Base-by-base conservation (phyloP, 1,284 basidiomycete genomes). In the Erythrobasidium hasegawianum region DNA sequence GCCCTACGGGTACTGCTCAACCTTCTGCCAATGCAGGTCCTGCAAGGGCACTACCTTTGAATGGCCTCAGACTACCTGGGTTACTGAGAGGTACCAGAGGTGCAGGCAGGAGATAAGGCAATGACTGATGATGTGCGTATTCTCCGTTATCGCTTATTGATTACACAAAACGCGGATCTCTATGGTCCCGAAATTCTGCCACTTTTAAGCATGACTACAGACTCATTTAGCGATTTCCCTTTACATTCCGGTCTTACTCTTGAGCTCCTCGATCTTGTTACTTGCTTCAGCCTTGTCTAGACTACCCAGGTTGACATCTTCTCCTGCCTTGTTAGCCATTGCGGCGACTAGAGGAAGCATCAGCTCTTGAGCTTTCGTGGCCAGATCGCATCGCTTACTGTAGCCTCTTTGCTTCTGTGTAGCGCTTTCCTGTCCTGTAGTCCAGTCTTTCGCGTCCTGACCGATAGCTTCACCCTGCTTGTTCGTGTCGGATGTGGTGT, bases 221-320 rank as follows among this genome's bases (percentile, higher is more conserved):
- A n/a, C 14, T 7, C 22, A 47, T 47, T 5, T 5, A 24, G 16
- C 22, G 43, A 5, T n/a, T 1, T 39, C 40, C 13, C 45, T 33
- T 39, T 58, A 65, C 62, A 65, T 65, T 18, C 62, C 62, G 24
- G 62, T 65, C 38, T 58, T 55, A 10, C 54, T 39, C 62, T 65
- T 65, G 26, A 65, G 47, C 33, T 65, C 62, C 47, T 65, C 55
- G 29, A 65, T 57, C 43, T 57, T 65, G 29, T 43, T 20, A 43
- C 55, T 57, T 5, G 62, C 55, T 52, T 65, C 62, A 7, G 53
- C 62, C 62, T 65, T 65, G 45, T 65, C 62, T 9, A 65, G 18
- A 7, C 3, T 18, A 10, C 55, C 62, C 1, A 65, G 18, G 45
- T 52, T 58, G 10, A 65, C 62, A 29, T 65, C 55, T 20, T 65